Evolutionary conservation across 306 rosid genomes (phyloP).

Genomic region (Glycine latifolia): DNA sequence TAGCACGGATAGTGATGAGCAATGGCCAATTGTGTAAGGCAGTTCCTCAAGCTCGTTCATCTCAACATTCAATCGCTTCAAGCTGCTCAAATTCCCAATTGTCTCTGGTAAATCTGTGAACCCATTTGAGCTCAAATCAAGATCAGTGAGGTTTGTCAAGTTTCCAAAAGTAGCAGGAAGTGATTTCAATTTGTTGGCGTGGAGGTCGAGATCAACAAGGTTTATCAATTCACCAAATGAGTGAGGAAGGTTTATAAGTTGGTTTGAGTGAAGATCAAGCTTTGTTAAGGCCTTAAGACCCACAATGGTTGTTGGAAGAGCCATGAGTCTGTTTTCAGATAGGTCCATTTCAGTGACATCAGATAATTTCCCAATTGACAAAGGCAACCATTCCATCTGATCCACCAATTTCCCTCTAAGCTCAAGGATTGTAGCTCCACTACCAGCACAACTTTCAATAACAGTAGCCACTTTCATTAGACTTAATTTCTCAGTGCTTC

Average conservation of each 20-base stretch:
- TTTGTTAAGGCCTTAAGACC: slow-evolving; percentile 76
- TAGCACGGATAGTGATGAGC: slow-evolving; percentile 67
- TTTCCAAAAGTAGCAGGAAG: slow-evolving; percentile 75
- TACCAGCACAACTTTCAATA: slow-evolving; percentile 73
- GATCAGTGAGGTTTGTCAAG: slow-evolving; percentile 70
- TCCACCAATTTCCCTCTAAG: slow-evolving; percentile 84
- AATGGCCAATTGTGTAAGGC: slow-evolving; percentile 82
- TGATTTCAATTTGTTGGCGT: slow-evolving; percentile 74
- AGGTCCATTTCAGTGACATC: slow-evolving; percentile 68
- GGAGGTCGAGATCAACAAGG: slow-evolving; percentile 81
- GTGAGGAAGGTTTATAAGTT: slow-evolving; percentile 81
- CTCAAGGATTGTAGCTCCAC: slow-evolving; percentile 65
- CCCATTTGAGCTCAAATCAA: slow-evolving; percentile 79
- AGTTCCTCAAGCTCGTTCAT: slow-evolving; percentile 83
- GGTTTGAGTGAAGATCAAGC: slow-evolving; percentile 90
- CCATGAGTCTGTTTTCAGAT: slow-evolving; percentile 87
- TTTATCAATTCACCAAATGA: slow-evolving; percentile 79
- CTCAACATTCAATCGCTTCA: slow-evolving; percentile 70
- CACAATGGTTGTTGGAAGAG: slow-evolving; percentile 77
- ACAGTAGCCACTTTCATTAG: slow-evolving; percentile 87
- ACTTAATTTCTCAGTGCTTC: slow-evolving; percentile 69
- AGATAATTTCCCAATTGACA: slow-evolving; percentile 84
- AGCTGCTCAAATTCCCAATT: slow-evolving; percentile 68
- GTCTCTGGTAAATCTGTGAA: slow-evolving; percentile 70
- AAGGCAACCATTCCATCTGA: slow-evolving; percentile 86